Evolutionary conservation across 2,329 filamentous ascomycete genomes (phyloP).

Genomic region (Pseudopyricularia javanii): DNA sequence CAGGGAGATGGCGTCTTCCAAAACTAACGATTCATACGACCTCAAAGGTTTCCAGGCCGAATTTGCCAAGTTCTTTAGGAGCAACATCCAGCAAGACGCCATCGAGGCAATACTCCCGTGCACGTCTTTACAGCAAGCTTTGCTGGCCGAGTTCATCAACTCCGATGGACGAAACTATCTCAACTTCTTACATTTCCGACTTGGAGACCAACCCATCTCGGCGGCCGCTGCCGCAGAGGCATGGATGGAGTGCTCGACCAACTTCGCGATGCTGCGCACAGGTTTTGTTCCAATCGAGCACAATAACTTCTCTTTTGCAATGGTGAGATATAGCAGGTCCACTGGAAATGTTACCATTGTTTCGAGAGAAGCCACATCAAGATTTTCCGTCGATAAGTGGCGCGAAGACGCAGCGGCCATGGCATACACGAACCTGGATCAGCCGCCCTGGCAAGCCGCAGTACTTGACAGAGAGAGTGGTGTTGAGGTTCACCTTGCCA

Average conservation of each 20-base stretch:
- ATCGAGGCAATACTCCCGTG: slow-evolving; percentile 60
- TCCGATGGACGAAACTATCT: slow-evolving; percentile 61
- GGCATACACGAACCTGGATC: slow-evolving; percentile 31
- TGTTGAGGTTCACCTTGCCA: slow-evolving; percentile 28
- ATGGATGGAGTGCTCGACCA: slow-evolving; percentile 41
- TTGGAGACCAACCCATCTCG: slow-evolving; percentile 20
- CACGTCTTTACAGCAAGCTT: slow-evolving; percentile 67
- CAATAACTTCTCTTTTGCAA: slow-evolving; percentile 52
- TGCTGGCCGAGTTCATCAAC: slow-evolving; percentile 62
- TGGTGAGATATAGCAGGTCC: slow-evolving; percentile 33
- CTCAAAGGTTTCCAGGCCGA: slow-evolving; percentile 22
- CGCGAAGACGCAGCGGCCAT: slow-evolving; percentile 15
- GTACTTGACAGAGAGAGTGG: slow-evolving; percentile 22
- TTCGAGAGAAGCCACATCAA: slow-evolving; percentile 1
- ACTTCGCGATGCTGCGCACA: slow-evolving; percentile 63
- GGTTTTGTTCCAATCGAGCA: slow-evolving; percentile 57
- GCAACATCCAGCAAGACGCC: background rate
- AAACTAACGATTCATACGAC: slow-evolving; percentile 18
- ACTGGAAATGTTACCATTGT: slow-evolving; percentile 5
- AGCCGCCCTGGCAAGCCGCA: slow-evolving; percentile 51
- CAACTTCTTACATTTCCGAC: slow-evolving; percentile 51
- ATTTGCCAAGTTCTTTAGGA: background rate
- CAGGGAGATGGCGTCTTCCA: background rate
- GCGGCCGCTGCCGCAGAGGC: slow-evolving; percentile 33
- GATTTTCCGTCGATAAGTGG: slow-evolving; percentile 23